Evolutionary conservation across 2,329 filamentous ascomycete species (phyloP).

Genomic region (Passalora sequoiae): DNA sequence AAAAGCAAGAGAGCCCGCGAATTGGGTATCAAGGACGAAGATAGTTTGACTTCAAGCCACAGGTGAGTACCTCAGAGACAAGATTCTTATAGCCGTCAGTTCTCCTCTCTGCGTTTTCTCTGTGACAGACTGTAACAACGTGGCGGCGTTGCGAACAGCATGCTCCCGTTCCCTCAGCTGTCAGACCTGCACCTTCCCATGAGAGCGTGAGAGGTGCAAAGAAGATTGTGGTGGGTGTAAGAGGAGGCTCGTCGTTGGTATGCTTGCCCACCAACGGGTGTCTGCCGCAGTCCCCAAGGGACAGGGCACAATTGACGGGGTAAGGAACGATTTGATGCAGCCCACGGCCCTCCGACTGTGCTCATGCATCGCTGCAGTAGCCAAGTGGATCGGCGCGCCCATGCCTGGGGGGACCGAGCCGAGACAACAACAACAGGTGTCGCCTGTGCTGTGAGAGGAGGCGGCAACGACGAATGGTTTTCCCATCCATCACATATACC

Average conservation of each 20-base stretch:
- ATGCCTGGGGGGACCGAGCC: conserved; percentile 23
- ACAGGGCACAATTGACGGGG: conserved; percentile 10
- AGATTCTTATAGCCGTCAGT: conserved; percentile 18
- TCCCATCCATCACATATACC: conserved; percentile 4
- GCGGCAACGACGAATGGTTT: conserved; percentile 9
- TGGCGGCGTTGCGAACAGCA: conserved; percentile 21
- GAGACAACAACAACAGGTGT: too few species aligned
- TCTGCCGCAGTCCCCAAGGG: conserved; percentile 12
- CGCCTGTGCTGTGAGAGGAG: conserved; percentile 7
- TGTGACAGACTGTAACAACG: conserved; percentile 18
- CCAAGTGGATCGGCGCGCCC: conserved; percentile 25
- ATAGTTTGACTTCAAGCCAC: conserved; percentile 27
- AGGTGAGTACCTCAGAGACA: conserved; percentile 23
- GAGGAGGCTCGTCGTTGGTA: conserved; percentile 11
- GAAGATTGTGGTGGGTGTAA: not conserved
- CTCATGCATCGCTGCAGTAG: conserved; percentile 22
- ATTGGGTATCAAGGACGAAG: conserved; percentile 27
- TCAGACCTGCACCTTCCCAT: conserved; percentile 15
- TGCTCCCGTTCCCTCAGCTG: conserved; percentile 15
- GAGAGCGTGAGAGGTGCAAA: conserved; percentile 4
- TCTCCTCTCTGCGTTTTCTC: conserved; percentile 15
- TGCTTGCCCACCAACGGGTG: conserved; percentile 18
- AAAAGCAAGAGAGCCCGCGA: conserved; percentile 23
- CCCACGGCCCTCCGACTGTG: conserved; percentile 14
- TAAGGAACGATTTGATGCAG: conserved; percentile 6